Evolutionary conservation across 1,139 yeast genomes (phyloP), one percentile per base, ranked within the genome.

Genomic region (Nakaseomyces sp.): DNA sequence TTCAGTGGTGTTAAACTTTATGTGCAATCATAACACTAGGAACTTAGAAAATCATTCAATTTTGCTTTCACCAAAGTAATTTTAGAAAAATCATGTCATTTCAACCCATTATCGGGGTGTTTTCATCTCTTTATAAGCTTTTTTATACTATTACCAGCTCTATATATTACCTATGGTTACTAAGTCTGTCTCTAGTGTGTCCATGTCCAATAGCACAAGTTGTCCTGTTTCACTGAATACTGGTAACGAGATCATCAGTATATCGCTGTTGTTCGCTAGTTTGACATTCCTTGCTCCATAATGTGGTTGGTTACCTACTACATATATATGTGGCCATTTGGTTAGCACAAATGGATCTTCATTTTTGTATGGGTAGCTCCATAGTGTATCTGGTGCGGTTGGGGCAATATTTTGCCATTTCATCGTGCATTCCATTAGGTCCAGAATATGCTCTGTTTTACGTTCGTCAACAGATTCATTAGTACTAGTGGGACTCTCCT

Each of bases 361-460:
- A 37, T 80, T 76, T n/a, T 76, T 73, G 57, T 73, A 89, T 0
- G 99, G 97, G 55, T 87, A 88, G 51, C 95, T 81, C 69, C 85
- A 84, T 37, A 91, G 67, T 0, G 99, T 93, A 57, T 91, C 98
- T 0, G 99, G 99, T 1, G 96, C 95, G 0, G 97, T 88, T 2
- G 98, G 98, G 0, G 87, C 81, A 31, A 86, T 70, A 55, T 86
- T 86, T 53, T 87, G 91, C 95, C 96, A 91, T 43, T 70, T 67
- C 33, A 93, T 61, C 1, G 85, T 81, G 6, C 79, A 72, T 52
- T 80, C 83, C 70, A 88, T 73, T 52, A 87, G 67, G 19, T 74
- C 71, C 13, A 78, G 53, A 43, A 81, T 57, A 13, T 65, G 60
- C 12, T 67, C 65, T 4, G 29, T 12, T 4, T 13, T 17, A n/a